Conservation (phyloP, 169 alveolate species). For the Miamiensis avidus region DNA sequence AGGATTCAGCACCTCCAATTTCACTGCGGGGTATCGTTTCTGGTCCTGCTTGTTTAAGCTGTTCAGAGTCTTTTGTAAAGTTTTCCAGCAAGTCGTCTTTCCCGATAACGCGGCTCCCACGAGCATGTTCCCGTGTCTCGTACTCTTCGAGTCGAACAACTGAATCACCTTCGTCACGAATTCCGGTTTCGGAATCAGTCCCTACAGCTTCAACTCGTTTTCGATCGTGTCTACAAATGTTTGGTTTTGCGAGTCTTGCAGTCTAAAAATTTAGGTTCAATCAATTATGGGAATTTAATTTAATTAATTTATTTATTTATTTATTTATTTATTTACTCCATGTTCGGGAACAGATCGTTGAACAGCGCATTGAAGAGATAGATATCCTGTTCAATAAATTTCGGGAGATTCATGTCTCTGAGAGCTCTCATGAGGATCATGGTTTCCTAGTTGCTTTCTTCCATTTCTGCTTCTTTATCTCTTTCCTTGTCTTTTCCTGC, state of each 20-base stretch:
- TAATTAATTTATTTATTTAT: too few species aligned
- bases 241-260: conserved; percentile 78
- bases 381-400: conserved; percentile 88
- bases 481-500: conserved; percentile 27
- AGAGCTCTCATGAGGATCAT: conserved; percentile 81
- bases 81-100: conserved; percentile 83
- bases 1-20: conserved; percentile 82
- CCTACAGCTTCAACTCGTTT: conserved; percentile 65
- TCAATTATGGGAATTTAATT: too few species aligned
- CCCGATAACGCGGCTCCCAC: conserved; percentile 87
- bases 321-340: conserved; percentile 45
- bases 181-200: conserved; percentile 76
- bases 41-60: conserved; percentile 56
- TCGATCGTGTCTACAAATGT: conserved; percentile 73
- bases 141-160: conserved; percentile 81
- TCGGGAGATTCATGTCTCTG: conserved; percentile 86
- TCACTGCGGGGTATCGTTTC: conserved; percentile 67
- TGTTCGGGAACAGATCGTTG: conserved; percentile 92
- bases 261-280: conserved; percentile 5
- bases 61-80: conserved; percentile 67
- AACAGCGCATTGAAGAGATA: conserved; percentile 88
- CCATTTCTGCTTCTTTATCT: conserved; percentile 66
- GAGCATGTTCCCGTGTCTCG: conserved; percentile 88
- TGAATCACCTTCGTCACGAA: conserved; percentile 79
- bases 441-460: conserved; percentile 82